A percentile compares a stretch with the other conserved stretches of the same genome.
These are phyloP conservation scores for Protomyces arabidopsidicola DNA, from an alignment of 1,139 yeast genomes.

Conservation along the genomic window DNA sequence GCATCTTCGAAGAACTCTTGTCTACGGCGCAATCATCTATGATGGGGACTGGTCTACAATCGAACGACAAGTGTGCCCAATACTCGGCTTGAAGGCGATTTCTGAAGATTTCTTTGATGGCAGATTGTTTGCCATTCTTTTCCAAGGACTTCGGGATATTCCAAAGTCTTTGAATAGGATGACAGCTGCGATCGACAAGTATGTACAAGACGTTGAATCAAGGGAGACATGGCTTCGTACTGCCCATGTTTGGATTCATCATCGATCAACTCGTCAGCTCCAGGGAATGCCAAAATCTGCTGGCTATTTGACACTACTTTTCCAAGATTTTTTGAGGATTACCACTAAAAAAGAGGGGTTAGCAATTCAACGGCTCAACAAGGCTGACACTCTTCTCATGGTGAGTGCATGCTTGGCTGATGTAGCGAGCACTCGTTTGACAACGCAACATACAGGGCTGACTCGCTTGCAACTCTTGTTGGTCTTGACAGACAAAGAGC, in stretches of 20 bases:
- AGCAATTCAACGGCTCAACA: neutral
- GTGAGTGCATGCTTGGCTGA: neutral
- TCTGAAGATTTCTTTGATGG: neutral
- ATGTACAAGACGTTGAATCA: neutral
- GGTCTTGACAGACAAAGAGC: neutral
- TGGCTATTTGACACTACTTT: neutral
- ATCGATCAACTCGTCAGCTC: neutral
- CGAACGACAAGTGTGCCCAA: neutral
- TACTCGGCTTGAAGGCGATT: neutral
- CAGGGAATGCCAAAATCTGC: neutral
- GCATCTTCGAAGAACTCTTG: neutral
- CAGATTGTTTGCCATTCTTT: neutral
- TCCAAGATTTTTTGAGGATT: neutral
- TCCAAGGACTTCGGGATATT: neutral
- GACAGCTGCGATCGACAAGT: neutral
- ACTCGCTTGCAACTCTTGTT: neutral
- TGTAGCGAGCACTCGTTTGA: neutral
- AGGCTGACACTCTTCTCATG: neutral
- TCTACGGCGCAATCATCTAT: neutral
- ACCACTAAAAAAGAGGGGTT: neutral
- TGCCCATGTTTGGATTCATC: neutral
- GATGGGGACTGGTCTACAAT: neutral
- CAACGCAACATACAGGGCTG: neutral
- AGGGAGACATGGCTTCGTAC: neutral
- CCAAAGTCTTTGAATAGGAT: neutral